phyloP scores from a whole-genome alignment of 2,329 filamentous ascomycete species.

The Tolypocladium pustulatum region DNA sequence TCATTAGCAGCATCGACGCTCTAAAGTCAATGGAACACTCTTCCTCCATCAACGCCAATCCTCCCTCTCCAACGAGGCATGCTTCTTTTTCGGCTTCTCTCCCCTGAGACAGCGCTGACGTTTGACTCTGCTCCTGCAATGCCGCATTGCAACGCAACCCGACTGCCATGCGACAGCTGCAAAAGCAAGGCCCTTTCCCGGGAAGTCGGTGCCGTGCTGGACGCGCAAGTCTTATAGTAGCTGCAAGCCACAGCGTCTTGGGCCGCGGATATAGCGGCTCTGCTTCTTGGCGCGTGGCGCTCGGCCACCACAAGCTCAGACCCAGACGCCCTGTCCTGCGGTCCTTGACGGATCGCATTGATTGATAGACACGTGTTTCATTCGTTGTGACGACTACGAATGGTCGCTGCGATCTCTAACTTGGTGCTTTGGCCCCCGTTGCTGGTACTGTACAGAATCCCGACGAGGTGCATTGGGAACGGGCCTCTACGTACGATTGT shows the following conservation, averaged over 20 bases:
- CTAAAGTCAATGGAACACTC: too few relatives aligned
- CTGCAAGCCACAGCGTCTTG: not conserved
- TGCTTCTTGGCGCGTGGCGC: not conserved
- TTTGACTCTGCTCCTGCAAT: not conserved
- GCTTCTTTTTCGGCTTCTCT: too few relatives aligned
- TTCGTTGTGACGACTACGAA: not conserved
- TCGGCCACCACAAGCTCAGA: not conserved
- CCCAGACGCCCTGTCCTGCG: not conserved
- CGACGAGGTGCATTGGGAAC: not conserved
- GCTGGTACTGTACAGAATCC: not conserved
- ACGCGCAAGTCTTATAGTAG: not conserved
- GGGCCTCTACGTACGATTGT: too few relatives aligned
- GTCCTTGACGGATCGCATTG: not conserved
- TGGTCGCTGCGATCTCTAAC: too few relatives aligned
- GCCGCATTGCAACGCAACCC: not conserved
- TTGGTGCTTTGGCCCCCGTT: not conserved
- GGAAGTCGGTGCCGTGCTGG: not conserved
- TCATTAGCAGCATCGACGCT: too few relatives aligned
- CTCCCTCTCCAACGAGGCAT: too few relatives aligned
- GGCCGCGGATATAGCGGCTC: not conserved
- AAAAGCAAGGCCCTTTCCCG: not conserved
- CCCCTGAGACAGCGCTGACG: not conserved
- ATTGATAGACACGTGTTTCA: not conserved
- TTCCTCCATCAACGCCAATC: too few relatives aligned
- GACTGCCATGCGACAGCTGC: not conserved